Conservation (phyloP, 2,329 filamentous ascomycete genomes). For the Phyllosticta citribraziliensis region DNA sequence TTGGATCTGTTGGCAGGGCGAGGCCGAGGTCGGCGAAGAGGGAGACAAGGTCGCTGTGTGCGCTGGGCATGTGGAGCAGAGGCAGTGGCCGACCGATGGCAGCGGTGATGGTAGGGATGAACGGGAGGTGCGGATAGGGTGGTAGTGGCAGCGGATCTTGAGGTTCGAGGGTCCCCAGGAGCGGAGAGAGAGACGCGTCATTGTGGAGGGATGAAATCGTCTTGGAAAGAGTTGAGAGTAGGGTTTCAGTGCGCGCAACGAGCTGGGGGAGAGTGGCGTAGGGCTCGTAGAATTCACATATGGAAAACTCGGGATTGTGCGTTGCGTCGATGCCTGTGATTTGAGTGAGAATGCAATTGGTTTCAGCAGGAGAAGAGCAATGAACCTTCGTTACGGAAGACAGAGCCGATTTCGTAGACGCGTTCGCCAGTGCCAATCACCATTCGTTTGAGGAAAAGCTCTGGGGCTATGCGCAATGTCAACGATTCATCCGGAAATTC, state of each 20-base stretch:
- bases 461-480: slow-evolving; percentile 79
- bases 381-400: slow-evolving; percentile 82
- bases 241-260: slow-evolving; percentile 62
- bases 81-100: slow-evolving; percentile 58
- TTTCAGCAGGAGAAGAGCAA: background rate
- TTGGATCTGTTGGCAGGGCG: slow-evolving; percentile 42
- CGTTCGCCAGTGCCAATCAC: slow-evolving; percentile 80
- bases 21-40: slow-evolving; percentile 45
- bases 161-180: slow-evolving; percentile 27
- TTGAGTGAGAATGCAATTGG: background rate
- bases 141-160: slow-evolving; percentile 37
- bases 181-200: slow-evolving; percentile 23
- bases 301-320: slow-evolving; percentile 96
- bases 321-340: slow-evolving; percentile 59
- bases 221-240: slow-evolving; percentile 43
- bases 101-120: slow-evolving; percentile 68
- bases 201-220: slow-evolving; percentile 37
- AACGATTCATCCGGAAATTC: slow-evolving; percentile 65
- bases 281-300: slow-evolving; percentile 91
- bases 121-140: slow-evolving; percentile 60
- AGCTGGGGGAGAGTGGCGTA: slow-evolving; percentile 69
- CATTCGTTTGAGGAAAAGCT: slow-evolving; percentile 88
- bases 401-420: slow-evolving; percentile 87
- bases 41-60: slow-evolving; percentile 48
- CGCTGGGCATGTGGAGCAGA: slow-evolving; percentile 37